Evolutionary conservation across 2,329 filamentous ascomycete genomes (phyloP).

Genomic region (Pseudogymnoascus sp.): DNA sequence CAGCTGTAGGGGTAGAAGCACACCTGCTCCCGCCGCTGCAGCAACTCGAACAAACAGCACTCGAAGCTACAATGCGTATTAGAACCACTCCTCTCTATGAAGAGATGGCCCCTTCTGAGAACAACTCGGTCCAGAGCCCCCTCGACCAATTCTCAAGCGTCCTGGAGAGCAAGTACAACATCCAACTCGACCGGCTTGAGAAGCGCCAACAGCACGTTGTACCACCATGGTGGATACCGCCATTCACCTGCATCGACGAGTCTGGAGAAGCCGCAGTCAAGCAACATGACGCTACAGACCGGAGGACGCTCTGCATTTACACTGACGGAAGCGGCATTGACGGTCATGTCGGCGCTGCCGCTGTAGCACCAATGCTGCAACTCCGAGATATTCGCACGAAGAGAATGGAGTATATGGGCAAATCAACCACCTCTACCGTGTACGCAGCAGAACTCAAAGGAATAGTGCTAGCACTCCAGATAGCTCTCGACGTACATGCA

Average conservation of each 20-base stretch:
- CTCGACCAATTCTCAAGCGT: neutral
- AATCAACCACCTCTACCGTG: slow-evolving; percentile 23
- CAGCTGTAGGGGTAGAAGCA: slow-evolving; percentile 20
- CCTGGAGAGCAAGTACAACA: neutral
- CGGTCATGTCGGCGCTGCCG: slow-evolving; percentile 24
- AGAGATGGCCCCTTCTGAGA: neutral
- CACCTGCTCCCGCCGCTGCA: slow-evolving; percentile 10
- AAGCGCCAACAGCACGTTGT: slow-evolving; percentile 9
- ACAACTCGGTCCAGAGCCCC: neutral
- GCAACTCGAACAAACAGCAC: neutral
- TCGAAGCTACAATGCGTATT: neutral
- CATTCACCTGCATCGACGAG: slow-evolving; percentile 3
- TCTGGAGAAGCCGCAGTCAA: slow-evolving; percentile 9
- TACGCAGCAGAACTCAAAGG: slow-evolving; percentile 27
- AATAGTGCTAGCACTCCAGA: slow-evolving; percentile 23
- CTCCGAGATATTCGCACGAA: slow-evolving; percentile 14
- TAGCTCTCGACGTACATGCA: slow-evolving; percentile 18
- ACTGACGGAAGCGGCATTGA: neutral
- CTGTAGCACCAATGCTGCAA: slow-evolving; percentile 18
- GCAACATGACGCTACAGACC: slow-evolving; percentile 10
- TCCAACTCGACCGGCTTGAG: neutral
- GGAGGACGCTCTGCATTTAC: neutral
- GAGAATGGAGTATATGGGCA: slow-evolving; percentile 24
- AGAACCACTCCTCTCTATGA: neutral
- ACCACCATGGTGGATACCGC: slow-evolving; percentile 11